Base-by-base conservation (phyloP, 2,329 filamentous ascomycete genomes). In the Neopestalotiopsis rosae region DNA sequence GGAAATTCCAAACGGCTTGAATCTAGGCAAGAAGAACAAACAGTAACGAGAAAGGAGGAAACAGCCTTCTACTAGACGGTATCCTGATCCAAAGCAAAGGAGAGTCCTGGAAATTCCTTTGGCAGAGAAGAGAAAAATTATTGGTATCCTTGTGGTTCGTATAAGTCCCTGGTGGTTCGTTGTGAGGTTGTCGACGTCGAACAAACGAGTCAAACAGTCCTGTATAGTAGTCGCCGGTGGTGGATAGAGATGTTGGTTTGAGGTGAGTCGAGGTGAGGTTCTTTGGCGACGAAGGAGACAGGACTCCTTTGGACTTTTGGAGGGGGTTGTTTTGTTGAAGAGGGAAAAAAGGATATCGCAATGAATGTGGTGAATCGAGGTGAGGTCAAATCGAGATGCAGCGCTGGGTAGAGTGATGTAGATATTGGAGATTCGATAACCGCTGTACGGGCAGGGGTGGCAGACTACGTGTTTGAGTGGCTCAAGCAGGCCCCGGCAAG, bases 141-240 rank as follows among this genome's bases (percentile, higher is more conserved):
- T 71, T 66, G 71, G 65, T 68, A 66, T 70, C 71, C 45, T 74
- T 68, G 72, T 70, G 73, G 72, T 72, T 77, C 72, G 74, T 72
- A 58, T 68, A 65, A 63, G 66, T 69, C 59, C 65, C 68, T 61
- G 7, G 17, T 52, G 68, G 68, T 65, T 69, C 69, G 65, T 69
- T 68, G 20, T 52, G 45, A 52, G 70, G 57, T 67, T 70, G 69
- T 74, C 73, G 85, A 80, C 79, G 79, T 84, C 85, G 84, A 86
- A 79, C 84, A 78, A 86, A 86, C 82, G 82, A 83, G 80, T 86
- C 83, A 83, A 83, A 71, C 69, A 49, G 58, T 49, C 49, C 61
- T 71, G 69, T 71, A 70, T 71, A 68, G 71, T 71, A 70, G 68
- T 70, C 66, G 71, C 72, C 71, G 76, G 71, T 70, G 52, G 69